Base-by-base conservation (phyloP, 805 yeast genomes). In the Spathaspora hagerdaliae region DNA sequence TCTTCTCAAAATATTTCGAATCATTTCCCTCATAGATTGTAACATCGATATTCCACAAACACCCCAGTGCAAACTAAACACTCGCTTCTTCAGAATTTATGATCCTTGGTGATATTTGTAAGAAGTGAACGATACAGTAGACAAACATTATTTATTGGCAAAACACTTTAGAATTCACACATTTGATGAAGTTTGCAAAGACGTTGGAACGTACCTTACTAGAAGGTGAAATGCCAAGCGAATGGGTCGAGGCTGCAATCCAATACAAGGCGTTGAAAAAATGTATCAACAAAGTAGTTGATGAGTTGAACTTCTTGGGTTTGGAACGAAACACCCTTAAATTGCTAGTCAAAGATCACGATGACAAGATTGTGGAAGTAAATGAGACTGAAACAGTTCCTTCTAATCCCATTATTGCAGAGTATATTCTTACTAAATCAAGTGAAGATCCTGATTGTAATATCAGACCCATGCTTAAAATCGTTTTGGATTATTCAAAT, bases 241-340 rank as follows among this genome's bases (percentile, higher is more conserved):
- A 79, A 19, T 85, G 94, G 94, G 65, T 77, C 0, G 75, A 71
- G 27, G 75, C 79, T 6, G 87, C 90, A 11, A 84, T 85, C 39
- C 87, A 84, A 52, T 85, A 85, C 59, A 85, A 85, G 59, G 75
- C 80, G 3, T 60, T 85, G 47, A 85, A 85, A 58, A 86, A 85
- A 57, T 73, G 81, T 46, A 83, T 85, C 47, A 77, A 77, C 48
- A 72, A 70, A 48, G 86, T 85, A 12, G 90, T 84, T 12, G 64
- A 69, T 31, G 92, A 85, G 62, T 71, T 86, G 37, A 71, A 74
- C 38, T 59, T 61, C n/a, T 58, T 81, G 31, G 91, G 91, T 0
- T 61, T 85, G 24, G 73, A 76, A 36, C 73, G 71, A 47, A 74
- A 79, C 27, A 71, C 64, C 36, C 52, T 59, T 50, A 70, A 69